Evolutionary conservation across 495 filamentous ascomycete species (phyloP).

Genomic region (Beverwykella pulmonaria): DNA sequence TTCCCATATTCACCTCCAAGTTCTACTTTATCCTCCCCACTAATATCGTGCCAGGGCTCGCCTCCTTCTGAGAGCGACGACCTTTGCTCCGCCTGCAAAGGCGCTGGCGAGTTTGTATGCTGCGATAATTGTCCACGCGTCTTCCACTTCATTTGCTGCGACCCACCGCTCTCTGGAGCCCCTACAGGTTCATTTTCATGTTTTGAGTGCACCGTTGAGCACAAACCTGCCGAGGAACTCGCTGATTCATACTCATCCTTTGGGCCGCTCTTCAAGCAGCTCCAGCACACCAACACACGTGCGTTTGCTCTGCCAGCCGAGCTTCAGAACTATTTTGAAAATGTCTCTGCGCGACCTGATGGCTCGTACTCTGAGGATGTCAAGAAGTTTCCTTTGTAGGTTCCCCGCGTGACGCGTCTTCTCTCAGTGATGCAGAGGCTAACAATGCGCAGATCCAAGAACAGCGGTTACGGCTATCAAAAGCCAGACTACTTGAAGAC

Average conservation of each 20-base stretch:
- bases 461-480: conserved; percentile 36
- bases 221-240: conserved; percentile 39
- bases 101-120: conserved; percentile 81
- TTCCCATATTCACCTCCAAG: conserved; percentile 34
- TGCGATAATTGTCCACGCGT: conserved; percentile 87
- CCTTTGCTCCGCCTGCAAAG: conserved; percentile 78
- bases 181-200: conserved; percentile 84
- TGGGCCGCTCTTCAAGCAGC: conserved; percentile 57
- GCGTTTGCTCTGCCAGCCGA: conserved; percentile 71
- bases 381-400: conserved; percentile 45
- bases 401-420: conserved; percentile 23
- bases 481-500: conserved; percentile 62
- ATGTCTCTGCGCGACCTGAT: conserved; percentile 69
- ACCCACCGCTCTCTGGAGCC: conserved; percentile 70
- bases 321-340: conserved; percentile 72
- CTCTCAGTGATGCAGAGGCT: conserved; percentile 8
- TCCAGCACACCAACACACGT: conserved; percentile 66
- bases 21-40: conserved; percentile 23
- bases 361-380: conserved; percentile 76
- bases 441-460: conserved; percentile 25
- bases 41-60: conserved; percentile 38
- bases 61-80: conserved; percentile 80
- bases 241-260: conserved; percentile 51
- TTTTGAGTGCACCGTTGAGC: conserved; percentile 62
- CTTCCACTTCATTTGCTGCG: conserved; percentile 83